A percentile compares a stretch with the other conserved stretches of the same genome.
These are phyloP conservation scores for Mycena sp. DNA, from an alignment of 1,284 basidiomycete genomes.

Conservation along the genomic window DNA sequence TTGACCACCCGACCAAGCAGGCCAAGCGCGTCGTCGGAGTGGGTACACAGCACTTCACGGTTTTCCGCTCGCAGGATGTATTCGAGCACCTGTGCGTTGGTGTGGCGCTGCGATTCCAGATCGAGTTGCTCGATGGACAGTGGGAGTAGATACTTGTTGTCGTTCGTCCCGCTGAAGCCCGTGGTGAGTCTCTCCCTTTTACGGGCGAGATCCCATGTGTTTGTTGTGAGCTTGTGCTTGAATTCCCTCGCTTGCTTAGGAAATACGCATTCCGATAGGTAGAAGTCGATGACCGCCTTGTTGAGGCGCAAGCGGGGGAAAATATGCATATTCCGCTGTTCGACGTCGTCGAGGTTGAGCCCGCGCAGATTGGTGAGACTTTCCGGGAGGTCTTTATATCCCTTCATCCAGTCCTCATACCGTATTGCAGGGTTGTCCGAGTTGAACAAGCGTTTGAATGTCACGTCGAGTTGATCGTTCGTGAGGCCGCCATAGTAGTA, in stretches of 20 bases:
- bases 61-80: constrained; percentile 58
- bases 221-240: constrained; percentile 54
- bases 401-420: constrained; percentile 53
- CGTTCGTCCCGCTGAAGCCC: constrained; percentile 69
- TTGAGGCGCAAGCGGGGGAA: constrained; percentile 50
- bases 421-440: constrained; percentile 54
- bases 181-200: constrained; percentile 48
- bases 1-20: constrained; percentile 47
- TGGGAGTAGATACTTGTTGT: constrained; percentile 59
- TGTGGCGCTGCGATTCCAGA: constrained; percentile 51
- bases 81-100: constrained; percentile 59
- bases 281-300: constrained; percentile 57
- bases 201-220: constrained; percentile 63
- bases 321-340: constrained; percentile 44
- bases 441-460: constrained; percentile 53
- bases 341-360: constrained; percentile 52
- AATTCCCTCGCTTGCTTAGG: constrained; percentile 61
- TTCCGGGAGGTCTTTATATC: constrained; percentile 36
- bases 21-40: constrained; percentile 33
- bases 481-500: constrained; percentile 63
- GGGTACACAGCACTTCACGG: constrained; percentile 45
- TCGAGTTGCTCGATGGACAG: constrained; percentile 55
- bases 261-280: constrained; percentile 56
- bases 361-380: constrained; percentile 45
- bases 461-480: constrained; percentile 47